Percentiles rank a stretch among this genome's conserved stretches.
Conservation (phyloP, 2,329 filamentous ascomycete genomes). For the Alternaria sp. region DNA sequence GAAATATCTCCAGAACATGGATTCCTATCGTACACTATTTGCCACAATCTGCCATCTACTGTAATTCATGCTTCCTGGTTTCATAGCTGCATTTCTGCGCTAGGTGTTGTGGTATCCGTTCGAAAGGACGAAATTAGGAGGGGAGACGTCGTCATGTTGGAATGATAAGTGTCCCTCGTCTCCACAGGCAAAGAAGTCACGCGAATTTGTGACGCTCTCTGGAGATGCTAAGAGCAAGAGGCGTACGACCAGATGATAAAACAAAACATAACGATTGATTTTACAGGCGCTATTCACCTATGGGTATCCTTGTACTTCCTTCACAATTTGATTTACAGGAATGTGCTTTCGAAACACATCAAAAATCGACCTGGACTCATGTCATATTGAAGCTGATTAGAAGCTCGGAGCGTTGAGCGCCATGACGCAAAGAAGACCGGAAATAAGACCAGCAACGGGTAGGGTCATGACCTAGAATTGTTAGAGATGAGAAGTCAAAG, state of each 20-base stretch:
- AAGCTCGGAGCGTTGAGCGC: constrained; percentile 54
- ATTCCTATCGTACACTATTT: background rate
- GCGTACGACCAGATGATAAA: background rate
- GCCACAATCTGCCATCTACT: background rate
- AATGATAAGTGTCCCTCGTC: too few species aligned
- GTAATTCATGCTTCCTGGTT: background rate
- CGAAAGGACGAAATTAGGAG: too few species aligned
- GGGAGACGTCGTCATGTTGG: background rate
- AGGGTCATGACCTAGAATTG: constrained; percentile 54
- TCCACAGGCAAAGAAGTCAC: too few species aligned
- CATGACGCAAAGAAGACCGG: constrained; percentile 53
- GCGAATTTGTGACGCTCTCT: too few species aligned
- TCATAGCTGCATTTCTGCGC: background rate
- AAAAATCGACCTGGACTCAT: background rate
- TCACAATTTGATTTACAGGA: background rate
- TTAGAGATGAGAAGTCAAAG: background rate
- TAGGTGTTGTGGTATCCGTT: background rate
- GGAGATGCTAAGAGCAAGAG: too few species aligned
- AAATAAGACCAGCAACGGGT: constrained; percentile 52
- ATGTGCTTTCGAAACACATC: background rate
- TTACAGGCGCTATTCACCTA: background rate
- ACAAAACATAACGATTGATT: background rate
- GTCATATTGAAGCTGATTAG: constrained; percentile 1
- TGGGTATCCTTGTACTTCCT: background rate
- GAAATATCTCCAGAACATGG: background rate